Evolutionary conservation across 2,329 filamentous ascomycete species (phyloP).

Genomic region (Lachnellula suecica): DNA sequence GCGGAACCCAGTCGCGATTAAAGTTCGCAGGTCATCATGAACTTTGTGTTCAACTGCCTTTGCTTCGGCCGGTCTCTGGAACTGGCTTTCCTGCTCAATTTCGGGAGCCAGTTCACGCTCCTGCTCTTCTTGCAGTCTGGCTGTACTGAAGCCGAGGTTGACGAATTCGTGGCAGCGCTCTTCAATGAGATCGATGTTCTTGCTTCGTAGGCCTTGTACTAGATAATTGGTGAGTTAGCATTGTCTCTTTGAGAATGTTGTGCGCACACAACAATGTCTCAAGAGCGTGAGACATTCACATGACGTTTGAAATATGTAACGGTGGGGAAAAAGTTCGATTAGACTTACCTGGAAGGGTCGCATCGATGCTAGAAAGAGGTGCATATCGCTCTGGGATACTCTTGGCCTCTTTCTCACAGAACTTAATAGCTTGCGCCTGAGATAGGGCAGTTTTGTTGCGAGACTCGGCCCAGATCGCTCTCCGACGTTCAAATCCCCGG

Average conservation of each 20-base stretch:
- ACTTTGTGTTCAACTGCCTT: constrained; percentile 41
- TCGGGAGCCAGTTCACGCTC: constrained; percentile 68
- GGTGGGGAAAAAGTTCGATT: too few relatives aligned
- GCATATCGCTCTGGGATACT: constrained; percentile 51
- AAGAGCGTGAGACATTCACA: too few relatives aligned
- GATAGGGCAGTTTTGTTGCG: neutral
- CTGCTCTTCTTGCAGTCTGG: constrained; percentile 60
- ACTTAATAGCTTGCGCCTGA: constrained; percentile 35
- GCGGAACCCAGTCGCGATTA: constrained; percentile 40
- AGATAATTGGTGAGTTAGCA: too few relatives aligned
- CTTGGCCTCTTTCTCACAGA: constrained; percentile 56
- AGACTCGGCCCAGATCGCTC: neutral
- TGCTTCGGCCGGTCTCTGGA: constrained; percentile 46
- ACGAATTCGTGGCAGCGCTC: constrained; percentile 38
- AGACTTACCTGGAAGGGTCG: too few relatives aligned
- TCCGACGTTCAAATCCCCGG: constrained; percentile 42
- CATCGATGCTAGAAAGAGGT: neutral
- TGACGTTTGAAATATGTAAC: too few relatives aligned
- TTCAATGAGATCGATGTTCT: constrained; percentile 23
- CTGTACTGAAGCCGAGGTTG: constrained; percentile 30
- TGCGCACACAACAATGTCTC: too few relatives aligned
- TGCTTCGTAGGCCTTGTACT: neutral
- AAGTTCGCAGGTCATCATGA: constrained; percentile 40
- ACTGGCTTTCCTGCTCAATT: constrained; percentile 56
- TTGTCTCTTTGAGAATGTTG: too few relatives aligned